Percentiles rank a stretch among this genome's conserved stretches.
Conservation (phyloP, 768 basidiomycete genomes). For the Chalciporus chontae region DNA sequence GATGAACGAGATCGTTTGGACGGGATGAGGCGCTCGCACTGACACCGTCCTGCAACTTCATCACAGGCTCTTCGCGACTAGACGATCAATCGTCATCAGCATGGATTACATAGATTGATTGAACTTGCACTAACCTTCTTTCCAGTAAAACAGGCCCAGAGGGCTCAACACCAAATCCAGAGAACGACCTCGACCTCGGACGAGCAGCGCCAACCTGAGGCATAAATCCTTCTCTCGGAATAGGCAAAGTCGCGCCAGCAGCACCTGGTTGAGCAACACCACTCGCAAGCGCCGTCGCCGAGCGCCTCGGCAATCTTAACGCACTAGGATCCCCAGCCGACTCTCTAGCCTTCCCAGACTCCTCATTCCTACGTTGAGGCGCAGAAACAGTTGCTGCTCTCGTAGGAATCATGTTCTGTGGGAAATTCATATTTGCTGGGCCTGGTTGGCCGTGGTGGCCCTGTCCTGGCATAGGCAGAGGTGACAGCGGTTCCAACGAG, state of each 20-base stretch:
- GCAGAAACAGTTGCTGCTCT: slow-evolving; percentile 32
- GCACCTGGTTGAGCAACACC: not conserved
- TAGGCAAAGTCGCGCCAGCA: slow-evolving; percentile 11
- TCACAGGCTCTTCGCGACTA: slow-evolving; percentile 25
- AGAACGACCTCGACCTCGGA: slow-evolving; percentile 70
- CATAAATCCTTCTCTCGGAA: slow-evolving; percentile 63
- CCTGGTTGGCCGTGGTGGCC: not conserved
- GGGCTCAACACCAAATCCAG: slow-evolving; percentile 52
- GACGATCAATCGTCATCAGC: not conserved
- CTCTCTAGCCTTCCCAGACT: not conserved
- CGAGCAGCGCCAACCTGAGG: slow-evolving; percentile 50
- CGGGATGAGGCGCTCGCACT: not conserved
- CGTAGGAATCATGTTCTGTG: slow-evolving; percentile 12
- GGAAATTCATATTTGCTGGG: not conserved
- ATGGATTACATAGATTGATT: slow-evolving; percentile 1
- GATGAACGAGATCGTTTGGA: slow-evolving; percentile 12
- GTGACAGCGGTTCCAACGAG: slow-evolving; percentile 48
- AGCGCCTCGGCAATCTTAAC: slow-evolving; percentile 21
- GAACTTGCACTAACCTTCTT: slow-evolving; percentile 15
- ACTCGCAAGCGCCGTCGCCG: not conserved
- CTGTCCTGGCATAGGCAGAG: slow-evolving; percentile 9
- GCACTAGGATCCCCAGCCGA: not conserved
- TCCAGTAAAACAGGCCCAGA: not conserved
- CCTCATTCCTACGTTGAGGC: slow-evolving; percentile 23
- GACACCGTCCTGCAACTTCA: not conserved